Evolutionary conservation across 164 flowering plant species (phyloP).

Genomic region (Cinnamomum micranthum): DNA sequence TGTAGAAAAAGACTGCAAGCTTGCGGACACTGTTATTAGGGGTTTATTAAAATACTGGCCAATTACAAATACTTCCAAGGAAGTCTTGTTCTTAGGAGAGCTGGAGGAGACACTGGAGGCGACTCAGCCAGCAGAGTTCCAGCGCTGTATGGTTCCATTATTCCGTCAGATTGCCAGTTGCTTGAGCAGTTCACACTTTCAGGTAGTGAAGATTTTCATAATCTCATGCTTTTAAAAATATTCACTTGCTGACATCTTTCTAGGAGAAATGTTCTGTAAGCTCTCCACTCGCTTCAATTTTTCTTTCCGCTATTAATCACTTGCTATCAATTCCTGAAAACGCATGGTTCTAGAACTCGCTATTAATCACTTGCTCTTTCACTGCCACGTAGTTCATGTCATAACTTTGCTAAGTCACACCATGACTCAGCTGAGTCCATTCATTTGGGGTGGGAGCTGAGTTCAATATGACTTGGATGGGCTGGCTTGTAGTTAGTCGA

Average conservation of each 20-base stretch:
- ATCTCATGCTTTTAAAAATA: neutral
- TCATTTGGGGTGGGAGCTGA: no score
- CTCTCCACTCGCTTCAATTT: slow-evolving; percentile 18
- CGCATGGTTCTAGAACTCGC: no score
- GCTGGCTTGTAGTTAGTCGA: no score
- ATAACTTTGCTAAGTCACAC: no score
- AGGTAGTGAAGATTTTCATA: slow-evolving; percentile 32
- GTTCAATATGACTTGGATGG: no score
- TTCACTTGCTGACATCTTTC: neutral
- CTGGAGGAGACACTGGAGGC: slow-evolving; percentile 75
- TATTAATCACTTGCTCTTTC: no score
- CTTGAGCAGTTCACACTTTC: slow-evolving; percentile 68
- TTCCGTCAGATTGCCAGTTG: slow-evolving; percentile 60
- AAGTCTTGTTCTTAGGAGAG: slow-evolving; percentile 71
- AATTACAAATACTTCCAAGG: slow-evolving; percentile 69
- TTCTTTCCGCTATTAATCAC: neutral
- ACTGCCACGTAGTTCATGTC: no score
- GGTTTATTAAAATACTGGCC: slow-evolving; percentile 79
- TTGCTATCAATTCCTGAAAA: neutral
- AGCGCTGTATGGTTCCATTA: slow-evolving; percentile 69
- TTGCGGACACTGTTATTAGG: slow-evolving; percentile 69
- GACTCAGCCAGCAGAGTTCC: slow-evolving; percentile 60
- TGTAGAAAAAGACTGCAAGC: slow-evolving; percentile 85
- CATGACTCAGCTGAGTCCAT: no score
- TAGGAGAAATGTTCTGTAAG: neutral